Evolutionary conservation across 805 yeast species (phyloP), one percentile per base, ranked within the genome.

Genomic region (Candida schatavii): DNA sequence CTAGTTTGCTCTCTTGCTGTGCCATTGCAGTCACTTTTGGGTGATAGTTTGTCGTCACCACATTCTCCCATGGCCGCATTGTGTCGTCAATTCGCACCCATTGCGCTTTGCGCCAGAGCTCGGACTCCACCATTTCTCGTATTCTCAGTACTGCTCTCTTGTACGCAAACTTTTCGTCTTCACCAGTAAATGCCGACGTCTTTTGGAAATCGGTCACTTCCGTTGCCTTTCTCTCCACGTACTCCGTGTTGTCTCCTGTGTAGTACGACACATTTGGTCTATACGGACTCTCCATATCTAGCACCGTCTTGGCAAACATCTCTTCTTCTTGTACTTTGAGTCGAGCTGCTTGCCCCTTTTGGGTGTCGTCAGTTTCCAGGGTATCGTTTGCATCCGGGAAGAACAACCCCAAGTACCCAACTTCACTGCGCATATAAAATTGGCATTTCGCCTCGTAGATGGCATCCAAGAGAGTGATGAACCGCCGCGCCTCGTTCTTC

Each of bases 151-250:
- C 81, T 0, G 90, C 89, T 48, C 90, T 62, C 46, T 78, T 79
- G 52, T 75, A 83, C 3, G 90, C 88, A 61, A 83, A 83, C 61
- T 73, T 74, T 54, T 84, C 90, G 59, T 83, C 90, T 51, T 84
- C 88, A 19, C 90, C 90, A 0, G 88, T 83, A 51, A 83, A 84
- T 7, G 80, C 78, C 9, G 68, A 64, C 15, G 72, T 56, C 39
- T 80, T 70, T 11, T 74, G 66, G 49, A 70, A 79, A 50, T 78
- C 46, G 4, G 19, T 18, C 9, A 22, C 27, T 5, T 19, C 17
- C 5, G 5, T 15, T 11, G 6, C 32, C 3, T 23, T 35, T 3
- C 26, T n/a, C 22, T 28, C 38, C 10, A 36, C 40, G 4, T 19
- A 37, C 29, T 39, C 33, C 4, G 49, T 52, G 11, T 31, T 31